Percentiles rank a stretch among this genome's conserved stretches.
Evolutionary conservation across 169 alveolate species (phyloP).

Genomic region (Eimeria falciformis): DNA sequence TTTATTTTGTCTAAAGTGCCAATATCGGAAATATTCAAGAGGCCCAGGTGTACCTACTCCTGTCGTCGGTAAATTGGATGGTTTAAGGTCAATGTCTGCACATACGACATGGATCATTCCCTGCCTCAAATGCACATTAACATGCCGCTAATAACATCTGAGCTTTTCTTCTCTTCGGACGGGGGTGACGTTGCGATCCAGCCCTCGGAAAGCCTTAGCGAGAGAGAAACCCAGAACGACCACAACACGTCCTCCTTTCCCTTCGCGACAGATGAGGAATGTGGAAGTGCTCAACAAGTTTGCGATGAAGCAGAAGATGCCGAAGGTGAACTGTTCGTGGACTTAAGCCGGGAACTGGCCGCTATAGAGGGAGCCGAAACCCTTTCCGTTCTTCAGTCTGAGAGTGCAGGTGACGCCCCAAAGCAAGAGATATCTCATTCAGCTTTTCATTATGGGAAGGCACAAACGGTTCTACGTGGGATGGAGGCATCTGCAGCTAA

Average conservation of each 20-base stretch:
- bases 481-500: no score
- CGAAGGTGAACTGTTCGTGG: neutral
- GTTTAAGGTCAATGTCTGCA: no score
- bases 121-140: slow-evolving; percentile 4
- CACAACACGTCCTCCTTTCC: neutral
- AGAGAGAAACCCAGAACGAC: neutral
- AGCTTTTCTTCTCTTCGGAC: slow-evolving; percentile 28
- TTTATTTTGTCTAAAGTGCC: no score
- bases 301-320: neutral
- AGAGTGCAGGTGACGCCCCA: no score
- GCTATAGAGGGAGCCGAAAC: slow-evolving; percentile 6
- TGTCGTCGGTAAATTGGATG: no score
- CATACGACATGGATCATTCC: neutral
- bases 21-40: no score
- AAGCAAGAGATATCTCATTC: no score
- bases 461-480: no score
- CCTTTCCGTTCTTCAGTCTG: neutral
- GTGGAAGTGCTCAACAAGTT: neutral
- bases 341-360: slow-evolving; percentile 23
- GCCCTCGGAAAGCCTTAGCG: neutral
- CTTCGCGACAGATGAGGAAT: neutral
- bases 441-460: no score
- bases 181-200: neutral
- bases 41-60: no score
- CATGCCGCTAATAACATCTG: slow-evolving; percentile 26